phyloP scores from a whole-genome alignment of 108 stramenopile species.

The Thalassiosira profunda region DNA sequence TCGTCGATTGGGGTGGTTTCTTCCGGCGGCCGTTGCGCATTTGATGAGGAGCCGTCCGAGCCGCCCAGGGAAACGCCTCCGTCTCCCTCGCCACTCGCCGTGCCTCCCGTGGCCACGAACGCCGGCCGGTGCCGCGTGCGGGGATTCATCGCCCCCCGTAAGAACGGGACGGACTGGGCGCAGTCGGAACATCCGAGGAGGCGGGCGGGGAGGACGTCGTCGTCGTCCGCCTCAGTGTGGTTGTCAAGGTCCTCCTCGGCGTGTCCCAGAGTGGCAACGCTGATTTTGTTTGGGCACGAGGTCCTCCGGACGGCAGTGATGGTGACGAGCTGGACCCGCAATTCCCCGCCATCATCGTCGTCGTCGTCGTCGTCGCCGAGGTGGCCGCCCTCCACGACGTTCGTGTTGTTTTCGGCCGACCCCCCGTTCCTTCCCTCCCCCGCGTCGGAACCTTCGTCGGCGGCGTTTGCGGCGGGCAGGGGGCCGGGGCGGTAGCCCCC shows the following conservation, averaged over 20 bases:
- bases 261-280: too few species aligned
- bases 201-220: neutral
- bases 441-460: constrained; percentile 18
- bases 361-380: neutral
- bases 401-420: constrained; percentile 4
- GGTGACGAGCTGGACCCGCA: constrained; percentile 26
- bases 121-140: constrained; percentile 1
- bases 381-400: neutral
- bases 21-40: too few species aligned
- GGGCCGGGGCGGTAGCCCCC: constrained; percentile 40
- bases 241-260: constrained; percentile 5
- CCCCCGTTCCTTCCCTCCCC: constrained; percentile 5
- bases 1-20: too few species aligned
- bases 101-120: neutral
- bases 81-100: neutral
- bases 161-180: neutral
- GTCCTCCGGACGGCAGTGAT: neutral
- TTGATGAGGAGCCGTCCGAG: too few species aligned
- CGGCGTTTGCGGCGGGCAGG: neutral
- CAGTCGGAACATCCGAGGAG: constrained; percentile 8
- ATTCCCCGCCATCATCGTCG: constrained; percentile 15
- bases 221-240: too few species aligned
- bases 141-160: neutral
- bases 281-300: neutral
- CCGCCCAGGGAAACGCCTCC: too few species aligned